Evolutionary conservation across 495 filamentous ascomycete genomes (phyloP).

Genomic region (Pseudotulostoma volvatum): DNA sequence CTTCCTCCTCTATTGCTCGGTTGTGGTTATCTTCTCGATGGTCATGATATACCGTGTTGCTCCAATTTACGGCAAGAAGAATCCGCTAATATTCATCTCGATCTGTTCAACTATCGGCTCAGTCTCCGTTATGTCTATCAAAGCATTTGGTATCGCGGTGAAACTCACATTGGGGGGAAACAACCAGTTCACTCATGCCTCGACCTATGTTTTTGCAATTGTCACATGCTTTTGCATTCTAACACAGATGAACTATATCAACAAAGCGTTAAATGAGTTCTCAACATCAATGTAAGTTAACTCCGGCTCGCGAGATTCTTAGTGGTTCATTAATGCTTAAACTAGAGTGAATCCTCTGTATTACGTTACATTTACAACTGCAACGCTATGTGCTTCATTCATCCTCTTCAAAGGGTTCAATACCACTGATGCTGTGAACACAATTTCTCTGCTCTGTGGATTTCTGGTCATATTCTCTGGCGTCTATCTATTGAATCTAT

Average conservation of each 20-base stretch:
- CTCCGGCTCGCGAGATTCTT: background rate
- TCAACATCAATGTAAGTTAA: constrained; percentile 77
- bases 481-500: constrained; percentile 92
- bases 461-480: constrained; percentile 96
- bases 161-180: constrained; percentile 82
- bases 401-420: constrained; percentile 97
- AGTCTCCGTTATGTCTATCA: constrained; percentile 95
- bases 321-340: constrained; percentile 13
- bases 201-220: constrained; percentile 93
- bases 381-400: constrained; percentile 86
- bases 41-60: constrained; percentile 95
- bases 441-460: constrained; percentile 78
- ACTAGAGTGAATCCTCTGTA: constrained; percentile 90
- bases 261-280: constrained; percentile 94
- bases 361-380: constrained; percentile 98
- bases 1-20: constrained; percentile 67
- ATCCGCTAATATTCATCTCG: constrained; percentile 86
- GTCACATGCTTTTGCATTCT: constrained; percentile 84
- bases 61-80: constrained; percentile 77
- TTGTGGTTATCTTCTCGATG: constrained; percentile 63
- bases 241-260: constrained; percentile 99
- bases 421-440: constrained; percentile 84
- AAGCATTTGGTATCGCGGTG: constrained; percentile 91
- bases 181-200: constrained; percentile 87
- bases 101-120: constrained; percentile 96